Evolutionary conservation across 2,329 filamentous ascomycete species (phyloP).

Genomic region (Thielaviopsis euricoi): DNA sequence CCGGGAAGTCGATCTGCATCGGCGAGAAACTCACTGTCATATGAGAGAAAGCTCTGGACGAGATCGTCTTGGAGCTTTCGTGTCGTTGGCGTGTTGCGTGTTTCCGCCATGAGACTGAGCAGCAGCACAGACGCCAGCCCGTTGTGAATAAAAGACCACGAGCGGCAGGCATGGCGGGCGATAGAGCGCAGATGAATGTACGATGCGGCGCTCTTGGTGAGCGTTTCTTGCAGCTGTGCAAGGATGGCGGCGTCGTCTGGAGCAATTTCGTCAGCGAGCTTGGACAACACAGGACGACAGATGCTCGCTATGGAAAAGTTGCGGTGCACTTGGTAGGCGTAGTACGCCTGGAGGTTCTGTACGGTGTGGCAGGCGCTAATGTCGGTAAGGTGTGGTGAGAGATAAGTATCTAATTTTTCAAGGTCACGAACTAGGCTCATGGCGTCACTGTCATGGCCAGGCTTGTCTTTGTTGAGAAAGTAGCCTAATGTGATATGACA

Average conservation of each 20-base stretch:
- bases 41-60: not conserved
- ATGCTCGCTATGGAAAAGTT: not conserved
- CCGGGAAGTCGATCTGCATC: not conserved
- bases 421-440: not conserved
- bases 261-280: not conserved
- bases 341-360: not conserved
- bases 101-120: not conserved
- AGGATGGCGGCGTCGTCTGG: not conserved
- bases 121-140: not conserved
- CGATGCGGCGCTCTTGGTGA: not conserved
- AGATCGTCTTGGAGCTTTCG: not conserved
- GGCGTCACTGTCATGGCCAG: not conserved
- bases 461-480: not conserved
- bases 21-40: not conserved
- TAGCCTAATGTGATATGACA: not conserved
- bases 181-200: not conserved
- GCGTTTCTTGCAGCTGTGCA: not conserved
- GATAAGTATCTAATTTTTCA: not conserved
- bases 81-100: not conserved
- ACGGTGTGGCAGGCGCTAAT: not conserved
- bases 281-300: not conserved
- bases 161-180: not conserved
- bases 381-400: not conserved
- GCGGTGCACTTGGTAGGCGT: not conserved
- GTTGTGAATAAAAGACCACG: not conserved